Conservation (phyloP, 1,284 basidiomycete genomes). For the Cryptococcus sp. region DNA sequence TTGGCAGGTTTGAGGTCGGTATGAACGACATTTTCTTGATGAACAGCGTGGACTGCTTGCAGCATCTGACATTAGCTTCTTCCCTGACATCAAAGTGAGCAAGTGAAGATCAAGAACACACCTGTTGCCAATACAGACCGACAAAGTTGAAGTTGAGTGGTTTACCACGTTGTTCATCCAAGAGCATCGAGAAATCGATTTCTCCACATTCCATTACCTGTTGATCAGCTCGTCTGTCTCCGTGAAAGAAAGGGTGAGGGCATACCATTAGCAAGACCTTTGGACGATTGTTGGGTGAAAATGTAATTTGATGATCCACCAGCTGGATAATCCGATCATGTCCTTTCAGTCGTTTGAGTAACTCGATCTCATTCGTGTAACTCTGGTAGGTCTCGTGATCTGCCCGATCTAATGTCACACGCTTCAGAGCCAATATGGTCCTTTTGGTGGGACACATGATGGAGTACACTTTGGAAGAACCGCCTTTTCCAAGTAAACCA, state of each 20-base stretch:
- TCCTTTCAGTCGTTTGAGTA: slow-evolving; percentile 78
- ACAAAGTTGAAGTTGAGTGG: slow-evolving; percentile 86
- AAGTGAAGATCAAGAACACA: slow-evolving; percentile 41
- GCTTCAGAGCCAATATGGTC: slow-evolving; percentile 80
- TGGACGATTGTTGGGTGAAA: slow-evolving; percentile 57
- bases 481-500: slow-evolving; percentile 84
- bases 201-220: slow-evolving; percentile 89
- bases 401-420: slow-evolving; percentile 76
- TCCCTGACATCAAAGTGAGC: neutral
- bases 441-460: slow-evolving; percentile 67
- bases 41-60: slow-evolving; percentile 89
- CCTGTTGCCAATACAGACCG: slow-evolving; percentile 92
- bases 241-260: neutral
- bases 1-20: slow-evolving; percentile 95
- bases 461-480: slow-evolving; percentile 87
- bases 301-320: slow-evolving; percentile 73
- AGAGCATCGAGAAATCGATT: slow-evolving; percentile 73
- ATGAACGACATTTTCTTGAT: slow-evolving; percentile 94
- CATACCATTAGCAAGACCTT: slow-evolving; percentile 66
- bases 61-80: slow-evolving; percentile 78
- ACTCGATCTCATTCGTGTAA: slow-evolving; percentile 90
- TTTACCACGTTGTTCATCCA: slow-evolving; percentile 75
- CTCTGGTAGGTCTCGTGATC: slow-evolving; percentile 80
- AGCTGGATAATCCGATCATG: slow-evolving; percentile 84
- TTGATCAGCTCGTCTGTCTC: slow-evolving; percentile 6